Base-by-base conservation (phyloP, 768 basidiomycete genomes). In the Chiua virens region DNA sequence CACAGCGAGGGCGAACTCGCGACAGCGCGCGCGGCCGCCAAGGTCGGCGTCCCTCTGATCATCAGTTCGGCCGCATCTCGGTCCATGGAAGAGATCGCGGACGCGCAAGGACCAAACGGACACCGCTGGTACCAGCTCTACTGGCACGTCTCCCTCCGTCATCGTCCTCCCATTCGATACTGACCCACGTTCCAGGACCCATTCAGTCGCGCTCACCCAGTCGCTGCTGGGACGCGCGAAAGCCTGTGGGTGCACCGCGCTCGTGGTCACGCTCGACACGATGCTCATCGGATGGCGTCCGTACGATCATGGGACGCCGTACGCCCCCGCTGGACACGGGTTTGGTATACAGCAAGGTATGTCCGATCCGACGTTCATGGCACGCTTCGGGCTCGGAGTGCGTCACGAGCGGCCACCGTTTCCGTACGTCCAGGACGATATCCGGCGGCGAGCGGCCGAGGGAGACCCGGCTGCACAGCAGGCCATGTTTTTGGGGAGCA, bases 101-200 rank as follows among this genome's bases (percentile, higher is more conserved):
- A 68, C 22, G 79, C 75, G 2, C 76, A 75, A 44, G 75, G 75
- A n/a, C 53, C 52, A 1, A 55, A 63, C 37, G 73, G 71, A 0
- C 66, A 66, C 20, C 73, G 78, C 8, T 81, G 76, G 76, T 81
- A 72, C 54, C 79, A 81, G 54, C 66, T 79, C 18, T 79, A 79
- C 54, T 77, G 76, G 73, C 69, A 27, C 57, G 63, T 53, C 3
- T 13, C 14, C 14, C 11, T 42, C 14, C 21, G 17, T 25, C 14
- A 14, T 30, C 15, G 7, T 25, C 9, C 2, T 18, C n/a, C 20
- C 20, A 18, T 5, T 3, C 23, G 7, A 5, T n/a, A 45, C 11
- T 35, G 18, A 30, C 23, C 35, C 25, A 30, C 28, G 21, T 11
- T 20, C 22, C 34, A 37, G 37, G 23, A 23, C 76, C 1, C 60